phyloP scores from a whole-genome alignment of 176 grass and related monocot species.

The Triticum aestivum region IWGSC_CS_RefSeq_v2.1 NC_057798.1:7891503-7892002 shows the following conservation, averaged over 20 bases:
- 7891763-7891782: neutral
- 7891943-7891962: neutral
- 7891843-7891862: neutral
- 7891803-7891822: neutral
- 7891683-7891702: neutral
- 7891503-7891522: neutral
- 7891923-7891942: neutral
- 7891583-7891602: neutral
- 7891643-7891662: neutral
- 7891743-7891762: neutral
- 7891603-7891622: constrained; percentile 10
- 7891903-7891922: neutral
- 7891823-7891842: neutral
- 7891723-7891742: neutral
- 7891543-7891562: neutral
- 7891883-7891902: neutral
- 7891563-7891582: neutral
- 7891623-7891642: neutral
- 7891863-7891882: no score
- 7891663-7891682: neutral
- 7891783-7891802: neutral
- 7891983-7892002: neutral
- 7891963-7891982: neutral
- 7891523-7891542: neutral
- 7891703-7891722: neutral